Conservation (phyloP, 495 filamentous ascomycete species). For the Talaromyces thailandensis region DNA sequence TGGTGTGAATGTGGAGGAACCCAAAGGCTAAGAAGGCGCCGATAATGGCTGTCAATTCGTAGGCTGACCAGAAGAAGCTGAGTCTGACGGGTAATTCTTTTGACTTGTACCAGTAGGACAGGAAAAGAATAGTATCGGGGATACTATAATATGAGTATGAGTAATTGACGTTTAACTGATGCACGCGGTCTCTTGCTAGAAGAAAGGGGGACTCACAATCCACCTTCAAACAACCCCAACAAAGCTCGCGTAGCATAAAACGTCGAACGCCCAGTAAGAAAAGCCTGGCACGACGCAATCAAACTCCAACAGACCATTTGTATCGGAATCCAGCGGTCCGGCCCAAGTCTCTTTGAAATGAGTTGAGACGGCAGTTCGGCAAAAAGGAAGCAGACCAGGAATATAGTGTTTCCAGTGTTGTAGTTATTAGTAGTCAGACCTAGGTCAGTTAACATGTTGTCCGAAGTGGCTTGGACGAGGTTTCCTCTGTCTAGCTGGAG, state of each 20-base stretch:
- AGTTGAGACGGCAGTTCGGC: slow-evolving; percentile 70
- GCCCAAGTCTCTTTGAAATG: slow-evolving; percentile 63
- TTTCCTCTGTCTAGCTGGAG: slow-evolving; percentile 76
- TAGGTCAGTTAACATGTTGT: slow-evolving; percentile 56
- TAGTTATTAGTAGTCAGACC: slow-evolving; percentile 65
- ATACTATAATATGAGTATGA: slow-evolving; percentile 22
- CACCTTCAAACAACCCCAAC: slow-evolving; percentile 68
- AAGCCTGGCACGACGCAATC: slow-evolving; percentile 59
- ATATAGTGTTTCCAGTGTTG: slow-evolving; percentile 70
- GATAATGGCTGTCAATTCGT: slow-evolving; percentile 54
- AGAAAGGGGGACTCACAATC: slow-evolving; percentile 40
- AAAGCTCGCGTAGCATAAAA: slow-evolving; percentile 59
- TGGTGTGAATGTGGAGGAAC: slow-evolving; percentile 55
- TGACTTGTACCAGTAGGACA: slow-evolving; percentile 70
- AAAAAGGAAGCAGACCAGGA: slow-evolving; percentile 52
- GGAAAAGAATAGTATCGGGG: slow-evolving; percentile 50
- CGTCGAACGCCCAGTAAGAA: slow-evolving; percentile 47
- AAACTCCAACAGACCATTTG: slow-evolving; percentile 76
- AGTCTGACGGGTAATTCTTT: slow-evolving; percentile 59
- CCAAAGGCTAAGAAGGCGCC: slow-evolving; percentile 65
- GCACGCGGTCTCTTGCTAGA: neutral
- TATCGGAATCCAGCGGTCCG: slow-evolving; percentile 77
- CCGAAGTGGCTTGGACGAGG: slow-evolving; percentile 59
- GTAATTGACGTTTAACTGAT: too few relatives aligned
- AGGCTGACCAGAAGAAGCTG: slow-evolving; percentile 65